phyloP scores from a whole-genome alignment of 2,329 filamentous ascomycete genomes.

The Dissoconium aciculare region DNA sequence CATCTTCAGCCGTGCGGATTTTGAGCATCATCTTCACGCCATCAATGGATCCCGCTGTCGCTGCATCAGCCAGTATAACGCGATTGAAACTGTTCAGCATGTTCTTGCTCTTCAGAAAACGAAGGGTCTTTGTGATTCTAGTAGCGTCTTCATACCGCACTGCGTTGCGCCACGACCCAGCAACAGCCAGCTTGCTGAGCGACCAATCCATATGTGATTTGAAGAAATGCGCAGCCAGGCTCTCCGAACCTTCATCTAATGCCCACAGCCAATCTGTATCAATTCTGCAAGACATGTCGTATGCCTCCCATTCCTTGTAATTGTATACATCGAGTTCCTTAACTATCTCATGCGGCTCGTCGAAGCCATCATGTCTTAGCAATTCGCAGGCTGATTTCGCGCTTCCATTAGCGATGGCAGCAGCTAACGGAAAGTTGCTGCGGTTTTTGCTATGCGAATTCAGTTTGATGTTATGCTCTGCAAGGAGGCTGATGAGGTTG shows the following conservation, averaged over 20 bases:
- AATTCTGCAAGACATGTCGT: neutral
- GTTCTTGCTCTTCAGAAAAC: too few species aligned
- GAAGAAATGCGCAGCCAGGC: slow-evolving; percentile 1
- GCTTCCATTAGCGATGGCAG: neutral
- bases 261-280: neutral
- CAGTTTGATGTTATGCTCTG: neutral
- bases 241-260: neutral
- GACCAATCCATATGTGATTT: neutral
- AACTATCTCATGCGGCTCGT: neutral
- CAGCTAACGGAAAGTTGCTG: neutral
- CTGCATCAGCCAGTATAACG: too few species aligned
- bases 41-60: too few species aligned
- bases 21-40: neutral
- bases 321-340: neutral
- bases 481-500: neutral
- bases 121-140: too few species aligned
- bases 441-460: neutral
- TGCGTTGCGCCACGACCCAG: neutral
- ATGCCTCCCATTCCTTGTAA: neutral
- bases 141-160: too few species aligned
- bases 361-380: neutral
- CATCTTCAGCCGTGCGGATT: neutral
- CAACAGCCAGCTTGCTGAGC: neutral
- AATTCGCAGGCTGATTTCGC: neutral
- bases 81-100: too few species aligned